phyloP scores from a whole-genome alignment of 108 stramenopile species.

The Pseudonitzschia delicatissima region DNA sequence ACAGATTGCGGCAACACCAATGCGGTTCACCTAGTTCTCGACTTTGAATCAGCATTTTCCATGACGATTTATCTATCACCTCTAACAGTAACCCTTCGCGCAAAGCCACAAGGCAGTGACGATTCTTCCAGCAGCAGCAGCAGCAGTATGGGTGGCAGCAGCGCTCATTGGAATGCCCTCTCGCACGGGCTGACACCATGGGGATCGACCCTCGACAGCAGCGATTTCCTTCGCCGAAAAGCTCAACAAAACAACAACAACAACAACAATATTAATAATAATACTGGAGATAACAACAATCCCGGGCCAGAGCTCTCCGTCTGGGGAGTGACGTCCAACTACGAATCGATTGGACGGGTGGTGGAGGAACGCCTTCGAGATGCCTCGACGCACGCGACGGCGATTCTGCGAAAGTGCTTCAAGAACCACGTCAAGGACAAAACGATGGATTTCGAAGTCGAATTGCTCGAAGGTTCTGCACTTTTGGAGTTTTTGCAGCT shows the following conservation, averaged over 20 bases:
- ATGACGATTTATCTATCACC: slow-evolving; percentile 78
- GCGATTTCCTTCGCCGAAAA: not conserved
- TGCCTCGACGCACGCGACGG: slow-evolving; percentile 74
- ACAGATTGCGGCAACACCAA: slow-evolving; percentile 18
- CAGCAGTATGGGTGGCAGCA: not conserved
- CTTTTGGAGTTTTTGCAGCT: slow-evolving; percentile 69
- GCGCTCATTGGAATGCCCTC: slow-evolving; percentile 24
- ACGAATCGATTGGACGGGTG: slow-evolving; percentile 46
- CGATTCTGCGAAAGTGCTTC: slow-evolving; percentile 67
- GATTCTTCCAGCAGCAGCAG: not conserved
- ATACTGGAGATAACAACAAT: not conserved
- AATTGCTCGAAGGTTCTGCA: slow-evolving; percentile 69
- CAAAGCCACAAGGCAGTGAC: slow-evolving; percentile 15
- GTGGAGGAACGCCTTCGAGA: slow-evolving; percentile 69
- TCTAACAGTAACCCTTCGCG: slow-evolving; percentile 64
- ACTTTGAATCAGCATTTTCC: slow-evolving; percentile 71
- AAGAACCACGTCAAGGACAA: slow-evolving; percentile 40
- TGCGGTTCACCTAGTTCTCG: slow-evolving; percentile 41
- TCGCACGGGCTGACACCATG: slow-evolving; percentile 27
- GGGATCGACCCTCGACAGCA: not conserved
- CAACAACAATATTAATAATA: not conserved
- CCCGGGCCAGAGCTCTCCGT: slow-evolving; percentile 21
- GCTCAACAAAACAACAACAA: not conserved
- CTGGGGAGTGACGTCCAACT: slow-evolving; percentile 44
- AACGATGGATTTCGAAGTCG: slow-evolving; percentile 64